Conservation (phyloP, 2,329 filamentous ascomycete genomes). For the Aureobasidium lini region DNA sequence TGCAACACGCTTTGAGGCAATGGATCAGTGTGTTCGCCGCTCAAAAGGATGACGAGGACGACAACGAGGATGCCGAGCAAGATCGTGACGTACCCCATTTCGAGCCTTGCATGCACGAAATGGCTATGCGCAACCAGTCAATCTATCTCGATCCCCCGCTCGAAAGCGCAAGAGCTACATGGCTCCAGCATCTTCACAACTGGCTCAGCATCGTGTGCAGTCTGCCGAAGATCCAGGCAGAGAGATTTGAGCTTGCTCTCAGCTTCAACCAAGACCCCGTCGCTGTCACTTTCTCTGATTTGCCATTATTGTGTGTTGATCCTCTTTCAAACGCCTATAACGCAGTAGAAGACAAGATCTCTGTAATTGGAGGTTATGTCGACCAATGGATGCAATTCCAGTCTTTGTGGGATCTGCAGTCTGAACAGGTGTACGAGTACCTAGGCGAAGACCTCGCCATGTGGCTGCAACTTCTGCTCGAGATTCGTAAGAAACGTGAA, state of each 20-base stretch:
- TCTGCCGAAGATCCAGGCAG: slow-evolving; percentile 87
- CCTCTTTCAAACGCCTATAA: slow-evolving; percentile 73
- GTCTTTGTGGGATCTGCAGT: slow-evolving; percentile 94
- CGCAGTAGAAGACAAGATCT: slow-evolving; percentile 74
- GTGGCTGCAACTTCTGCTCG: slow-evolving; percentile 93
- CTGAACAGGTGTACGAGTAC: slow-evolving; percentile 87
- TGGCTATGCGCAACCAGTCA: slow-evolving; percentile 96
- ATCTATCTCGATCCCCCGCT: slow-evolving; percentile 93
- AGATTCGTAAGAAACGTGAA: slow-evolving; percentile 88
- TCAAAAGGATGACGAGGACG: slow-evolving; percentile 26
- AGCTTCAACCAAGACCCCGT: slow-evolving; percentile 51
- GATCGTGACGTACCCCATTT: slow-evolving; percentile 55
- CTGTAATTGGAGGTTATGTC: slow-evolving; percentile 74
- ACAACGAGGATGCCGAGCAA: slow-evolving; percentile 28
- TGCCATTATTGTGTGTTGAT: slow-evolving; percentile 75
- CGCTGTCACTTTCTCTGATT: slow-evolving; percentile 69
- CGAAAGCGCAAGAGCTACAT: slow-evolving; percentile 84
- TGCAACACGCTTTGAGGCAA: slow-evolving; percentile 73
- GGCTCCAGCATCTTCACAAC: slow-evolving; percentile 85
- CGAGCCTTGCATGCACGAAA: slow-evolving; percentile 73
- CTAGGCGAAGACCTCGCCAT: slow-evolving; percentile 84
- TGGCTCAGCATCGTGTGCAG: slow-evolving; percentile 94
- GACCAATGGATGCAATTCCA: slow-evolving; percentile 99
- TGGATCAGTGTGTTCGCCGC: slow-evolving; percentile 86
- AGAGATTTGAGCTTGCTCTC: slow-evolving; percentile 83